Evolutionary conservation across 352 stramenopile genomes (phyloP), one percentile per base, ranked within the genome.

Genomic region (Phytophthora cactorum): DNA sequence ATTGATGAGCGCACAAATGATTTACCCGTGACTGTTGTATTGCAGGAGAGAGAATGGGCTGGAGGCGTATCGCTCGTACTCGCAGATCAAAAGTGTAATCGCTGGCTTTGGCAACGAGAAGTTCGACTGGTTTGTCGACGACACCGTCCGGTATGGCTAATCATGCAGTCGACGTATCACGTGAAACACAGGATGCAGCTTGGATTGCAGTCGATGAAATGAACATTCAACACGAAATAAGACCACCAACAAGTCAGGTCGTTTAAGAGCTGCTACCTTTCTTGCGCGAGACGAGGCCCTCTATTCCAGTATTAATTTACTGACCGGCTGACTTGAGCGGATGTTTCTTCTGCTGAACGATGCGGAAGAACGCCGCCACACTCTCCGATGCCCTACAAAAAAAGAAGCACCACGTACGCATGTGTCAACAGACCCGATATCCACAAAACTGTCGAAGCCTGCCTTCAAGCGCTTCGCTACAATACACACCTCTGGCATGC

Each of bases 1-100:
- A 49, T 8, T 47, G 5, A 9, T 46, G 27, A 22, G 22, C 6
- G n/a, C 32, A 2, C 3, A 15, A 12, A 49, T 50, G 14, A 47
- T 53, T 47, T 31, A 29, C 36, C 17, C 1, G n/a, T 63, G 12
- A 5, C 54, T 47, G 43, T 45, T 58, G 22, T 27, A 17, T 25
- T 70, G 17, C 61, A 95, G 91, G 17, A 78, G 88, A 32, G 91
- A 98, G 66, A 97, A 97, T 65, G 90, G 92, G n/a, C 52, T 83
- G 27, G 77, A 90, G 47, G 81, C 83, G 15, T 70, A 88, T 36
- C 61, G 74, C 11, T 84, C 91, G 36, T 96, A 95, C 66, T 91
- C 88, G 9, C 82, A 96, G 57, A 62, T 72, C n/a, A 93, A 92
- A 56, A 93, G 72, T 59, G 75, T 95, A 44, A 72, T 96, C 14